Conservation (phyloP, 257 asterid genomes). For the Solanum piurae region DNA sequence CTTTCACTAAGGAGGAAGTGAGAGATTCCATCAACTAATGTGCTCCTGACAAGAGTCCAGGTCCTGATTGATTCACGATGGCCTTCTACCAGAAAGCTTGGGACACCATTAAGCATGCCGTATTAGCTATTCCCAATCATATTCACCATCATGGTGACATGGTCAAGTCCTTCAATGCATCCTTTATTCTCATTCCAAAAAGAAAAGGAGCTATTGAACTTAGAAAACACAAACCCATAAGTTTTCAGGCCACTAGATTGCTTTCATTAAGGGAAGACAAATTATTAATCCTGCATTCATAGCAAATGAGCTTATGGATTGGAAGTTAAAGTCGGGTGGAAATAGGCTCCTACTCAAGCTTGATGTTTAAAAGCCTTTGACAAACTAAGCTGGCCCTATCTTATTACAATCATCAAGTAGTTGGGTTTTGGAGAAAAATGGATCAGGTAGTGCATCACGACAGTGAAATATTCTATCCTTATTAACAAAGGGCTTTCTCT, state of each 20-base stretch:
- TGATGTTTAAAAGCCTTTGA: not conserved
- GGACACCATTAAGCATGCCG: not conserved
- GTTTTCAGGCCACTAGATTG: not conserved
- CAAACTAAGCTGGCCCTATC: not conserved
- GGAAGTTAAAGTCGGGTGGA: not conserved
- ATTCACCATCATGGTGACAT: not conserved
- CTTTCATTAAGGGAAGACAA: not conserved
- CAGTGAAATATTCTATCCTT: not conserved
- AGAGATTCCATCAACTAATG: not conserved
- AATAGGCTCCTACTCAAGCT: not conserved
- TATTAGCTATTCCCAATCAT: not conserved
- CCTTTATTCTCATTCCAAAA: not conserved
- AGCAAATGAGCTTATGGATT: not conserved
- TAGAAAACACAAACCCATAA: not conserved
- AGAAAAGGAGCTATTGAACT: not conserved
- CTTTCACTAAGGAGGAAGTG: not conserved
- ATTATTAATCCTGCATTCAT: not conserved
- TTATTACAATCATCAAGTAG: not conserved
- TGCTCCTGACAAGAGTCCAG: not conserved
- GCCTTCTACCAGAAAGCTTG: not conserved
- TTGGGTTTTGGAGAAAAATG: not conserved
- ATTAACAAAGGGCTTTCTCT: not conserved
- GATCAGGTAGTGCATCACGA: not conserved
- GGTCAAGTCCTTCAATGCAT: not conserved
- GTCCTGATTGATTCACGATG: not conserved